These are phyloP conservation scores for Solanum hybrid DNA, from an alignment of 305 asterid genomes.

Conservation along the genomic window DNA sequence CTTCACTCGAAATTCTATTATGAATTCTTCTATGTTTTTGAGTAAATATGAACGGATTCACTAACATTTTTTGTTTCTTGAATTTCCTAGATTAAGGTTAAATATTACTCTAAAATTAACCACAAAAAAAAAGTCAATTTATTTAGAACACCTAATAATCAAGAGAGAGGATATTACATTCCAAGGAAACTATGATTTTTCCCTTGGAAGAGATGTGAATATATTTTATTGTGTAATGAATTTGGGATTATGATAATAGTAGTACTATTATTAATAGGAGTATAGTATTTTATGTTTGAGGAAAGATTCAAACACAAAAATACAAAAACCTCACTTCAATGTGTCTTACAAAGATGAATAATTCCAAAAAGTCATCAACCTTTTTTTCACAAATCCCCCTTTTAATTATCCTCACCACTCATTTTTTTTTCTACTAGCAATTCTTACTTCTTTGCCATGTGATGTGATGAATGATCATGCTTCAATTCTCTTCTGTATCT, in stretches of 20 bases:
- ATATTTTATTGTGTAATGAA: neutral
- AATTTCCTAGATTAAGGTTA: neutral
- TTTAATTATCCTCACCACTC: neutral
- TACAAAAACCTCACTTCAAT: neutral
- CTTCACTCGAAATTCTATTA: neutral
- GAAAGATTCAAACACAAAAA: neutral
- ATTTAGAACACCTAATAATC: neutral
- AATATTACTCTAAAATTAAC: neutral
- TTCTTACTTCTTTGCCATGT: neutral
- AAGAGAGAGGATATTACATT: neutral
- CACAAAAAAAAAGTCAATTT: neutral
- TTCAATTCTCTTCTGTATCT: neutral
- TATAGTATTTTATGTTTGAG: neutral
- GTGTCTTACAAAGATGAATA: constrained; percentile 2
- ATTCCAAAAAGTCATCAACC: constrained; percentile 2
- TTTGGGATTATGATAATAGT: neutral
- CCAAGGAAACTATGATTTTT: neutral
- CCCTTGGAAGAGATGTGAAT: constrained; percentile 7
- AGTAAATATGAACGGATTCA: neutral
- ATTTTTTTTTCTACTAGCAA: neutral
- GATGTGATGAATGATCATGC: neutral
- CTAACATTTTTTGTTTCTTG: neutral
- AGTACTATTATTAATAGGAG: neutral
- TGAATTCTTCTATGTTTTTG: neutral
- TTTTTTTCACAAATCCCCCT: neutral